phyloP scores from a whole-genome alignment of 2,329 filamentous ascomycete species.

The Dactylella cylindrospora region DNA sequence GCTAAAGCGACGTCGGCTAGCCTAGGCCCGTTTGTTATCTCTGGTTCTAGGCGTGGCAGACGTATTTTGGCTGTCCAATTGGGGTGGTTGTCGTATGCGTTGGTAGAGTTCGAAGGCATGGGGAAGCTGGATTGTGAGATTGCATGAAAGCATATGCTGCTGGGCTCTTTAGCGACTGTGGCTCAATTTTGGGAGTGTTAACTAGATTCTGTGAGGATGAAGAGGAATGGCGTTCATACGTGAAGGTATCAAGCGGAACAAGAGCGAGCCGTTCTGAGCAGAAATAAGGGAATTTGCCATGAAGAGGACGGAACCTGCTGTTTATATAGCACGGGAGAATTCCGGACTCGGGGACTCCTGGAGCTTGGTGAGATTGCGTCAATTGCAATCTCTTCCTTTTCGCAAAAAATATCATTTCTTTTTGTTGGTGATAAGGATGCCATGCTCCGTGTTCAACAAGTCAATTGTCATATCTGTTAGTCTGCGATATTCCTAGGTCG shows the following conservation, averaged over 20 bases:
- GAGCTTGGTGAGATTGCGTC: too few species aligned
- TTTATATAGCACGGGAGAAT: slow-evolving; percentile 38
- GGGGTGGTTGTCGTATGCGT: slow-evolving; percentile 9
- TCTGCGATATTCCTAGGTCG: slow-evolving; percentile 25
- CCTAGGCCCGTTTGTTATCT: slow-evolving; percentile 14
- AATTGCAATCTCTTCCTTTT: slow-evolving; percentile 4
- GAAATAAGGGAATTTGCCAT: too few species aligned
- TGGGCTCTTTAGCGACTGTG: too few species aligned
- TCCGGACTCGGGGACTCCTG: slow-evolving; percentile 12
- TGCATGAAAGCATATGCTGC: too few species aligned
- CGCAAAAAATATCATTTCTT: slow-evolving; percentile 22
- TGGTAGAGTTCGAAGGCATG: slow-evolving; percentile 10
- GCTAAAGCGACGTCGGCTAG: not conserved
- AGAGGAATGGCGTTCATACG: too few species aligned
- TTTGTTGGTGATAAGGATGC: slow-evolving; percentile 25
- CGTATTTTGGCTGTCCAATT: not conserved
- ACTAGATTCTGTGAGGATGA: too few species aligned
- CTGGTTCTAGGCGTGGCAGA: slow-evolving; percentile 2
- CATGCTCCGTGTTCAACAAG: not conserved
- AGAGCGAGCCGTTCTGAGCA: too few species aligned
- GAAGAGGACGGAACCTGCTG: slow-evolving; percentile 33
- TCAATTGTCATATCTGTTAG: slow-evolving; percentile 44
- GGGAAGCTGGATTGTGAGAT: slow-evolving; percentile 41
- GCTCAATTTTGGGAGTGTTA: too few species aligned
- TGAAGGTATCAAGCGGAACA: slow-evolving; percentile 2